Conservation (phyloP, 441 rosid genomes). For the Adansonia rubrostipa region DNA sequence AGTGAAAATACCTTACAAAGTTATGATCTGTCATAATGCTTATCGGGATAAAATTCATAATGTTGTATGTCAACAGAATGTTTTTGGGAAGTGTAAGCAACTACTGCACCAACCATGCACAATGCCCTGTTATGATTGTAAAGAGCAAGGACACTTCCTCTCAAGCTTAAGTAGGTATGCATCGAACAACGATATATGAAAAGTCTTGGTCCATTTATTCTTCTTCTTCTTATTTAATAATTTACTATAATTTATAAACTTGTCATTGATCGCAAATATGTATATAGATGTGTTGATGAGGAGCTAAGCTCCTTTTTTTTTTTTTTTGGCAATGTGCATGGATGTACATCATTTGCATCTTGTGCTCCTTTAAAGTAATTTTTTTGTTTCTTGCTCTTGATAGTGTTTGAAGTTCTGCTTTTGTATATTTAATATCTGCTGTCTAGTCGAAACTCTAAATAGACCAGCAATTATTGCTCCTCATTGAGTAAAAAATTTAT, state of each 20-base stretch:
- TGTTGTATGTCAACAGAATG: slow-evolving; percentile 59
- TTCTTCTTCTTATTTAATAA: too few relatives aligned
- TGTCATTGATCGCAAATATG: background rate
- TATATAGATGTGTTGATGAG: background rate
- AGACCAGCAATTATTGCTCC: background rate
- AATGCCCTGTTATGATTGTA: slow-evolving; percentile 72
- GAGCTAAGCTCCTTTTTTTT: background rate
- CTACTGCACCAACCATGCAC: slow-evolving; percentile 81
- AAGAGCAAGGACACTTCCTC: slow-evolving; percentile 58
- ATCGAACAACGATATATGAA: background rate
- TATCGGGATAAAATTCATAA: slow-evolving; percentile 8
- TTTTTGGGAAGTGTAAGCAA: slow-evolving; percentile 96
- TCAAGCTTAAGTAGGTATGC: slow-evolving; percentile 33
- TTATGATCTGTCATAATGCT: background rate
- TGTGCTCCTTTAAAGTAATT: background rate
- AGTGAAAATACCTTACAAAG: background rate
- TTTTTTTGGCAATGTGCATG: background rate
- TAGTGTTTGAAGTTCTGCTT: background rate
- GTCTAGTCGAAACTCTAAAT: background rate
- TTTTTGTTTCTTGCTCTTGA: background rate
- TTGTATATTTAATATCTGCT: too few relatives aligned
- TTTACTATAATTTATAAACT: background rate
- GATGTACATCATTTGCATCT: slow-evolving; percentile 13
- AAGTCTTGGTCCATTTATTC: background rate
- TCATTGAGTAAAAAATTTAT: background rate